Evolutionary conservation across 2,329 filamentous ascomycete genomes (phyloP).

Genomic region (Colletotrichum godetiae): DNA sequence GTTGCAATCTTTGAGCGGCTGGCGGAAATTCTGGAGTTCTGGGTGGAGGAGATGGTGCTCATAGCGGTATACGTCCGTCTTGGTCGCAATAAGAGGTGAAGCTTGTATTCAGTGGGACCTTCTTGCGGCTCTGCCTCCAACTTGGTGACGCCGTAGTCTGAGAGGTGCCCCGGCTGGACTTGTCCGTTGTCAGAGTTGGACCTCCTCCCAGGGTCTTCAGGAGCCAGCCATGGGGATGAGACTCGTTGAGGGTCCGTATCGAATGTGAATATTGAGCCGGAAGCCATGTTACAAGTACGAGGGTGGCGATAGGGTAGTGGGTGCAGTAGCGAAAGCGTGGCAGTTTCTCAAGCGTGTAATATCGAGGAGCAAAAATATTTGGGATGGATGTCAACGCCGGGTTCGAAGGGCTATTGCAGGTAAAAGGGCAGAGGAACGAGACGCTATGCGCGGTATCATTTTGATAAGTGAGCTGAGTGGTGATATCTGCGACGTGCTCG

Average conservation of each 20-base stretch:
- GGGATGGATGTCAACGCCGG: neutral
- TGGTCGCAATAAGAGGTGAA: conserved; percentile 86
- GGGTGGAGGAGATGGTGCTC: conserved; percentile 64
- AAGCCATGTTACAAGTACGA: conserved; percentile 72
- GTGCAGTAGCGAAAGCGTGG: neutral
- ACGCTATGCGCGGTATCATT: conserved; percentile 36
- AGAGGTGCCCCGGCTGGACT: conserved; percentile 56
- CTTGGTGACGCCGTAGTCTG: conserved; percentile 76
- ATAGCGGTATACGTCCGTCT: conserved; percentile 78
- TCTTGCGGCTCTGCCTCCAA: conserved; percentile 92
- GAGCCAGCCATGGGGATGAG: conserved; percentile 87
- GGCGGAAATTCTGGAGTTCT: conserved; percentile 39
- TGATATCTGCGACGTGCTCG: neutral
- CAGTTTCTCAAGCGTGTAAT: neutral
- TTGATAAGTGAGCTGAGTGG: conserved; percentile 13
- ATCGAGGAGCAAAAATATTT: neutral
- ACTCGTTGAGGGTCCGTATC: conserved; percentile 89
- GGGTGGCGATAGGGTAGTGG: neutral
- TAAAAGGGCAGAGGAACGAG: conserved; percentile 17
- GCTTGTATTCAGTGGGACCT: conserved; percentile 95
- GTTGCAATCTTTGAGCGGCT: conserved; percentile 22
- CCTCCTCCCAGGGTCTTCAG: conserved; percentile 56
- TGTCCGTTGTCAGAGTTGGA: conserved; percentile 39
- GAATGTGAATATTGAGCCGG: conserved; percentile 96
- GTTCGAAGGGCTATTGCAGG: conserved; percentile 22